These are phyloP conservation scores for Claviceps digitariae DNA, from an alignment of 2,329 filamentous ascomycete genomes.

Conservation along the genomic window DNA sequence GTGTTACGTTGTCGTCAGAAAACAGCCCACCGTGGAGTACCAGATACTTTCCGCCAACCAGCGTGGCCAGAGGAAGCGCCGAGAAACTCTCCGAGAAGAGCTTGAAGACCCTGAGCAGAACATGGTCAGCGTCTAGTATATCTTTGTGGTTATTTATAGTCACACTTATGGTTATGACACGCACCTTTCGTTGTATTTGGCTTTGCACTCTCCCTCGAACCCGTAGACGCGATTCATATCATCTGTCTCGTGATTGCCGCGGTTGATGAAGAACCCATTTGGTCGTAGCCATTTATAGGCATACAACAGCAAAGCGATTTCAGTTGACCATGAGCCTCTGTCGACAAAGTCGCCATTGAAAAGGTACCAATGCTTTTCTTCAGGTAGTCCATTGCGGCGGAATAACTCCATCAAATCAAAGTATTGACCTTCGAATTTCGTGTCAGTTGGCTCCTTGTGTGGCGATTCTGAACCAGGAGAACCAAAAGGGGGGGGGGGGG, in stretches of 20 bases:
- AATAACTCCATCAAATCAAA: conserved; percentile 97
- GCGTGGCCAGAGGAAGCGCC: conserved; percentile 76
- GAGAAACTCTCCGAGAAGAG: conserved; percentile 98
- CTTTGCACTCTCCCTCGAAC: conserved; percentile 96
- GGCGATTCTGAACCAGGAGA: neutral
- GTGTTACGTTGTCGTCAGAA: conserved; percentile 81
- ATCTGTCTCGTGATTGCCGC: conserved; percentile 96
- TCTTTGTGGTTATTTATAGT: neutral
- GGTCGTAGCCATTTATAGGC: conserved; percentile 95
- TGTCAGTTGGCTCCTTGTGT: neutral
- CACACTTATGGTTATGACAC: neutral
- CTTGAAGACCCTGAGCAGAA: conserved; percentile 59
- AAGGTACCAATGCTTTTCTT: conserved; percentile 79
- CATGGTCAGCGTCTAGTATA: neutral
- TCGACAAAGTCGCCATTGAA: conserved; percentile 99
- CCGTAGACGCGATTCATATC: conserved; percentile 99
- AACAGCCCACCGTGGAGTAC: conserved; percentile 91
- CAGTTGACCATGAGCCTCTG: conserved; percentile 93
- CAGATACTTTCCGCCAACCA: conserved; percentile 83
- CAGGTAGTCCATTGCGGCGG: conserved; percentile 73
- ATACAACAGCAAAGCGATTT: conserved; percentile 86
- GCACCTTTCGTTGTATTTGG: conserved; percentile 81
- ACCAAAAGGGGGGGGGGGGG: neutral
- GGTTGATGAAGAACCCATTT: conserved; percentile 81
- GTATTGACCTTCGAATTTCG: conserved; percentile 60